phyloP scores from a whole-genome alignment of 169 alveolate genomes.

The Cryptosporidium canis region DNA sequence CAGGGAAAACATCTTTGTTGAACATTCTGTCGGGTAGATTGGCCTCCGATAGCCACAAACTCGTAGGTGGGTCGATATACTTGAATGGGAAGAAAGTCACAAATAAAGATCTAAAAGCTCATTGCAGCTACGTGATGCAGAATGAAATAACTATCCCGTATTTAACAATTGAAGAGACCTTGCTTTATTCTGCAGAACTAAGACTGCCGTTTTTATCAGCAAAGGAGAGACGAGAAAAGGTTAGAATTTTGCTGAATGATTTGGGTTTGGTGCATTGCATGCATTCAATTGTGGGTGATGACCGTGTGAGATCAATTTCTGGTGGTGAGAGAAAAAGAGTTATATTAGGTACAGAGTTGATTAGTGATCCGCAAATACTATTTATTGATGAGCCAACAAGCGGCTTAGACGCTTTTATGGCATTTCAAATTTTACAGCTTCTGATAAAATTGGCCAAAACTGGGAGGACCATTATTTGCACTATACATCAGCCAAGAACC shows the following conservation, averaged over 20 bases:
- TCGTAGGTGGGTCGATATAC: conserved; percentile 29
- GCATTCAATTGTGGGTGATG: conserved; percentile 83
- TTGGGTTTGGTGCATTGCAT: conserved; percentile 72
- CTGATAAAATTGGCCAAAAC: conserved; percentile 79
- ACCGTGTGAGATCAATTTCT: conserved; percentile 83
- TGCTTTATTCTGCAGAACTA: conserved; percentile 83
- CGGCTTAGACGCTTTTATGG: conserved; percentile 88
- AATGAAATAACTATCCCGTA: conserved; percentile 81
- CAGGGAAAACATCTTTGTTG: conserved; percentile 92
- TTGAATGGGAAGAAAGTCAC: conserved; percentile 72
- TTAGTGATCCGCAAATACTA: conserved; percentile 87
- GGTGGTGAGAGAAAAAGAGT: conserved; percentile 93
- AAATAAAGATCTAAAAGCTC: conserved; percentile 51
- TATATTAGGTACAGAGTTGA: conserved; percentile 89
- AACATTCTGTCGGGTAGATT: conserved; percentile 86
- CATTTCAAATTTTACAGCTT: conserved; percentile 80
- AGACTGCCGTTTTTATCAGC: conserved; percentile 63
- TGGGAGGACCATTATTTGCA: conserved; percentile 82
- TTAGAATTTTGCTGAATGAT: conserved; percentile 72
- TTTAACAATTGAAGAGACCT: conserved; percentile 85
- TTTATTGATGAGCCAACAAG: conserved; percentile 91
- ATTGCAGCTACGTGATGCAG: conserved; percentile 85
- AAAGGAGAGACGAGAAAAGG: conserved; percentile 66
- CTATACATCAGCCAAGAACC: conserved; percentile 86
- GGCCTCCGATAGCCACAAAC: conserved; percentile 26